phyloP scores from a whole-genome alignment of 495 filamentous ascomycete genomes.

The Jackrogersella minutella region DNA sequence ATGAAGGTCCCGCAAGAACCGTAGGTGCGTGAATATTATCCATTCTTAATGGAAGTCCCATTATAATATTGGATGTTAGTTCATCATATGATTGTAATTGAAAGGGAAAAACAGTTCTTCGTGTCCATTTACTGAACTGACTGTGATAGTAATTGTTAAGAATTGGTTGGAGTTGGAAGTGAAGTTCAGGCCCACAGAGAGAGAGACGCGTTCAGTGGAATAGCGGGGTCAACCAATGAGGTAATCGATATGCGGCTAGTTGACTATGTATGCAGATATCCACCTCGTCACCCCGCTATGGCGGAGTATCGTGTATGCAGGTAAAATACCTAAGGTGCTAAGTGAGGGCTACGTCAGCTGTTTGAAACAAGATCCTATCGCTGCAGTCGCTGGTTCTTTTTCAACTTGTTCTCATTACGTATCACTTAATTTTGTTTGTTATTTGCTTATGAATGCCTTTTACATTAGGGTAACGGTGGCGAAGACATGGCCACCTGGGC shows the following conservation, averaged over 20 bases:
- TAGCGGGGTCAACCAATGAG: conserved; percentile 31
- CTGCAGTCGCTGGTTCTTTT: neutral
- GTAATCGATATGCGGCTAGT: too few species aligned
- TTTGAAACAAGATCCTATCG: neutral
- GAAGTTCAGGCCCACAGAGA: conserved; percentile 21
- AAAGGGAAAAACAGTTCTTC: neutral
- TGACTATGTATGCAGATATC: too few species aligned
- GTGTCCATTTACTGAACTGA: neutral
- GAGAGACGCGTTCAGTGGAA: conserved; percentile 21
- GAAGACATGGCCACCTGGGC: too few species aligned
- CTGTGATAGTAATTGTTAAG: neutral
- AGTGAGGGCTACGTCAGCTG: neutral
- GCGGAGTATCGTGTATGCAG: neutral
- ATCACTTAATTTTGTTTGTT: too few species aligned
- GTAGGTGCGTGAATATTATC: conserved; percentile 78
- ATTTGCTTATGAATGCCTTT: too few species aligned
- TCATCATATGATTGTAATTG: conserved; percentile 20
- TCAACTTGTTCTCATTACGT: neutral
- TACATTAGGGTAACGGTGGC: too few species aligned
- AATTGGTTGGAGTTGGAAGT: conserved; percentile 18
- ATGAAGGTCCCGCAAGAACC: conserved; percentile 74
- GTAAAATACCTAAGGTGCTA: too few species aligned
- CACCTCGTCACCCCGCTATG: neutral
- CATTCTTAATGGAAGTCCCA: conserved; percentile 59
- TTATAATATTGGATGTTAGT: conserved; percentile 18